A percentile compares a stretch with the other conserved stretches of the same genome.
These are phyloP conservation scores for Marchantia paleacea DNA, from an alignment of 225 moss, liverwort and hornwort genomes.

Conservation along the genomic window DNA sequence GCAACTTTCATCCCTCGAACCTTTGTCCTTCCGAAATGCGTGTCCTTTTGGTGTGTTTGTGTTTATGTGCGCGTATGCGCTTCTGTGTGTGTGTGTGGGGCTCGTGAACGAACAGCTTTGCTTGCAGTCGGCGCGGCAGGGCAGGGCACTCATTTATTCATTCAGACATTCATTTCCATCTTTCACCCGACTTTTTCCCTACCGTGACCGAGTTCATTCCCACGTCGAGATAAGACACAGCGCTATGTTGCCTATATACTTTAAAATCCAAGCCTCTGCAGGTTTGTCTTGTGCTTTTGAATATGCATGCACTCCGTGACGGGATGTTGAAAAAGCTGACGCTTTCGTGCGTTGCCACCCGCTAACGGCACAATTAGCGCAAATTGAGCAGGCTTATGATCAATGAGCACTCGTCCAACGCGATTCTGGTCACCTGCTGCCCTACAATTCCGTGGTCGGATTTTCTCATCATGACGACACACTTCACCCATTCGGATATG, in stretches of 20 bases:
- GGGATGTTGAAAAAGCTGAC: background rate
- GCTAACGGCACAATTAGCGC: background rate
- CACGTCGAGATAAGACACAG: background rate
- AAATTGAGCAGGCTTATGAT: background rate
- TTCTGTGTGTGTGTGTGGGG: background rate
- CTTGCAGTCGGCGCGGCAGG: background rate
- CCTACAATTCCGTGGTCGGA: background rate
- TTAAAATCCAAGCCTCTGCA: background rate
- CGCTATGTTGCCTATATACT: background rate
- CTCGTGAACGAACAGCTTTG: background rate
- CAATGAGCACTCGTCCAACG: no score
- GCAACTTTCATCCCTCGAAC: background rate
- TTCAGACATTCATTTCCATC: no score
- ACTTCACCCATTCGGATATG: background rate
- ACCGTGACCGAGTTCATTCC: background rate
- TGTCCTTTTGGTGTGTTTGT: background rate
- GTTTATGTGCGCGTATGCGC: background rate
- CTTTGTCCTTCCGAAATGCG: background rate
- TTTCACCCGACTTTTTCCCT: no score
- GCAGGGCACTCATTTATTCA: background rate
- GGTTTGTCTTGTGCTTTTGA: background rate
- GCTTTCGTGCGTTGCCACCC: background rate
- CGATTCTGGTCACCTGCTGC: background rate
- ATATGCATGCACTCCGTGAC: background rate
- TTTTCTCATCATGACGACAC: conserved; percentile 1